Base-by-base conservation (phyloP, 2,329 filamentous ascomycete genomes). In the Colletotrichum cereale region DNA sequence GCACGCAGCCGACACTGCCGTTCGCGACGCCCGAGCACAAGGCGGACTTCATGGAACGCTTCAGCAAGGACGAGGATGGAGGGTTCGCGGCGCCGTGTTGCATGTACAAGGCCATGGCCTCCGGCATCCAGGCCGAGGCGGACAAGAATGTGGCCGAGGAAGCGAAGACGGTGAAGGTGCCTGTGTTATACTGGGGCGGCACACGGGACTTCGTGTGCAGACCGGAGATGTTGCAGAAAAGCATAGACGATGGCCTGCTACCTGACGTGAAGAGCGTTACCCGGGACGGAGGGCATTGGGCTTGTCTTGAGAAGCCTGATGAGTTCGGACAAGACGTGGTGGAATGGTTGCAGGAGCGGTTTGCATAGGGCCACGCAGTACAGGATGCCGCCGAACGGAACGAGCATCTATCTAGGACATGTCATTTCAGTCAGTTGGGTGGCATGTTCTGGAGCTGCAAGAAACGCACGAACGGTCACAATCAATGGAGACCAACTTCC, bases 201-300 rank as follows among this genome's bases (percentile, higher is more conserved):
- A 67, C 74, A 6, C 65, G 74, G 21, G 80, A 81, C 36, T 69
- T 73, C 7, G 76, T 80, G 1, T 77, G 79, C 61, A 64, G 73
- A 44, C 69, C 75, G 5, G 75, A 75, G 12, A 18, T 66, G 7
- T 74, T 79, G 53, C 61, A 72, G 29, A 58, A 61, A 0, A 67
- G 56, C 38, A 74, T 77, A 21, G 62, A 74, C 29, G 71, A 65
- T 2, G 78, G 78, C 0, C 58, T 77, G 2, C 62, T 80, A 29
- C 77, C 78, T 2, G 62, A 76, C 8, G 16, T 71, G 36, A 77
- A 79, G 34, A 73, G 52, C 26, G 62, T 75, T 36, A 73, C 60
- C 8, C 71, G 78, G 18, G 73, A 78, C 1, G 76, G 76, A 12
- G 78, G 74, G 0, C 80, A 81, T 38, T 80, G 78, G 79, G 75